Evolutionary conservation across 2,329 filamentous ascomycete species (phyloP).

Genomic region (Ilyonectria destructans): DNA sequence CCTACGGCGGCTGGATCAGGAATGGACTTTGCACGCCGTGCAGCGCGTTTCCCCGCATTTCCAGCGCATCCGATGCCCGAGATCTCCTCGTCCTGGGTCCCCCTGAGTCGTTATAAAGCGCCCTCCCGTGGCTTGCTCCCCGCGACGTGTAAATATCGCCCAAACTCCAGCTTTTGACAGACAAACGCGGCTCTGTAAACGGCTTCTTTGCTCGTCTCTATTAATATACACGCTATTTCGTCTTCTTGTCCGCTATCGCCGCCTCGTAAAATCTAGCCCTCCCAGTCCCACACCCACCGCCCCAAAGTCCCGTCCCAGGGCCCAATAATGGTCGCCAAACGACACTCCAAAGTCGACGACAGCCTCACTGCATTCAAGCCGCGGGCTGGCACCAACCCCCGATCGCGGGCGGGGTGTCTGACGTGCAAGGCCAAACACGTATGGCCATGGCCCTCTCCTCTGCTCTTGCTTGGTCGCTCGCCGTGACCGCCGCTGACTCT

Average conservation of each 20-base stretch:
- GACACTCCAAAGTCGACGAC: slow-evolving; percentile 15
- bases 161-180: not conserved
- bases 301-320: not conserved
- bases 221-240: slow-evolving; percentile 6
- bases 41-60: slow-evolving; percentile 32
- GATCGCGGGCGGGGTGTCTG: slow-evolving; percentile 50
- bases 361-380: slow-evolving; percentile 24
- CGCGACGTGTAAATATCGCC: not conserved
- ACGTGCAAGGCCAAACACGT: slow-evolving; percentile 51
- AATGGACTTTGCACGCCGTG: slow-evolving; percentile 22
- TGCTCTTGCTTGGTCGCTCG: not conserved
- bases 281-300: not conserved
- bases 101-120: not conserved
- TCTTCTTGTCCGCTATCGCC: not conserved
- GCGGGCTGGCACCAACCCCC: slow-evolving; percentile 29
- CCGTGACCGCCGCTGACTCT: slow-evolving; percentile 21
- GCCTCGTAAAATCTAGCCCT: not conserved
- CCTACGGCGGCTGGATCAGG: slow-evolving; percentile 19
- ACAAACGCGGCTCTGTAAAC: not conserved
- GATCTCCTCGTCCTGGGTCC: not conserved
- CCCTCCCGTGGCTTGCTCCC: not conserved
- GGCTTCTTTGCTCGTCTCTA: not conserved
- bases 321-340: slow-evolving; percentile 24
- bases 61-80: slow-evolving; percentile 20
- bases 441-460: slow-evolving; percentile 7